Conservation (phyloP, 164 flowering plant genomes). For the Pachysandra terminalis region DNA sequence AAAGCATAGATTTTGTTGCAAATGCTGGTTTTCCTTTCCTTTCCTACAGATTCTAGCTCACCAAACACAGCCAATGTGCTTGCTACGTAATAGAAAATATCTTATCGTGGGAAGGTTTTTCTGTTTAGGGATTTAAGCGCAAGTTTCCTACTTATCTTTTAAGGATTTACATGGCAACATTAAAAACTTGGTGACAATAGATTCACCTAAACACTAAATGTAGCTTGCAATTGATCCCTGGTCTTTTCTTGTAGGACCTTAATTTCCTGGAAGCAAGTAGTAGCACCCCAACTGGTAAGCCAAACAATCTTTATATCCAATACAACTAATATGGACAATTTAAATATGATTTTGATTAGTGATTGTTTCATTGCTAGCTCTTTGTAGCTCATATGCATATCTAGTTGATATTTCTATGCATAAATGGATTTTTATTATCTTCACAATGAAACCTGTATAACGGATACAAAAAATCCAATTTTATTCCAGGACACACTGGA, state of each 20-base stretch:
- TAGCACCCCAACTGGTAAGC: constrained; percentile 52
- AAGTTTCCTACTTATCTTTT: not conserved
- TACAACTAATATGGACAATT: not conserved
- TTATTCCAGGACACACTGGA: constrained; percentile 36
- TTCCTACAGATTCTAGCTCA: too few species aligned
- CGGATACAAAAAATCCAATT: too few species aligned
- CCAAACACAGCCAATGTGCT: too few species aligned
- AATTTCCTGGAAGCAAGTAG: constrained; percentile 66
- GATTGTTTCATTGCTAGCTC: not conserved
- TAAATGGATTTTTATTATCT: too few species aligned
- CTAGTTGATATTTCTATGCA: too few species aligned
- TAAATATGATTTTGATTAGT: not conserved
- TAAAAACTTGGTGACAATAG: not conserved
- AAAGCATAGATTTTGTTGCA: too few species aligned
- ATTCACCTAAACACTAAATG: not conserved
- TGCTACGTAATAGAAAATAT: not conserved
- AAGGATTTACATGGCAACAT: too few species aligned
- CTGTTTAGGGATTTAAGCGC: not conserved
- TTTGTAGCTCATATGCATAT: not conserved
- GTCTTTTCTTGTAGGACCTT: constrained; percentile 42
- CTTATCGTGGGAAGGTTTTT: not conserved
- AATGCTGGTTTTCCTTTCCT: too few species aligned
- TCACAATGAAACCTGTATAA: too few species aligned
- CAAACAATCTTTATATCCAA: not conserved
- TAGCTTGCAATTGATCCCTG: not conserved